Conservation (phyloP, 1,284 basidiomycete species). For the Porodaedalea pini region DNA sequence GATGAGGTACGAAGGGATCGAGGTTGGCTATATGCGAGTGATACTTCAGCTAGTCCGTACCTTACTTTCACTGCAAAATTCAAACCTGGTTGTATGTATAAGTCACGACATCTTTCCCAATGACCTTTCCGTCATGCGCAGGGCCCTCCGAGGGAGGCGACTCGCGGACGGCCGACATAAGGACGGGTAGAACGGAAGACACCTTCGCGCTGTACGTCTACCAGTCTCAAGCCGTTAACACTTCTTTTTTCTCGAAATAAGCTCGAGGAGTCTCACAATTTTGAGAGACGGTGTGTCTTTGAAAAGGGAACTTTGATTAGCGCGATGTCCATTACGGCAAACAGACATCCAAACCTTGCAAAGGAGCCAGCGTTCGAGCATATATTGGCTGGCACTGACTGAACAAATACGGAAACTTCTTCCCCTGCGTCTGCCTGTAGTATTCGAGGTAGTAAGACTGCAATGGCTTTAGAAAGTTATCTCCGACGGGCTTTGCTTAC, state of each 20-base stretch:
- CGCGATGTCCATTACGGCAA: not conserved
- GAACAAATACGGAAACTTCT: constrained; percentile 85
- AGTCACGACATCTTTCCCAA: constrained; percentile 65
- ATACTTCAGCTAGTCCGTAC: not conserved
- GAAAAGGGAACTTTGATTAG: constrained; percentile 3
- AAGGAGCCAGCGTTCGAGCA: constrained; percentile 73
- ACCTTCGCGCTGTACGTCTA: constrained; percentile 79
- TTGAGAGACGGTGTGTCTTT: constrained; percentile 71
- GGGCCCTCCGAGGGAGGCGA: constrained; percentile 68
- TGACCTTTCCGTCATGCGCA: constrained; percentile 60
- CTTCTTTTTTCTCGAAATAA: constrained; percentile 20
- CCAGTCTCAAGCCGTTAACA: constrained; percentile 17
- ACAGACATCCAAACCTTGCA: constrained; percentile 60
- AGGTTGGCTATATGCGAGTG: constrained; percentile 53
- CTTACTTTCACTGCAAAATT: not conserved
- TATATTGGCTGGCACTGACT: constrained; percentile 95
- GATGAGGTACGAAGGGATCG: constrained; percentile 84
- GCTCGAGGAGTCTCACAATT: constrained; percentile 44
- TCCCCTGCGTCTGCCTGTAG: constrained; percentile 84
- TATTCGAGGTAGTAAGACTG: not conserved
- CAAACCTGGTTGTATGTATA: constrained; percentile 66
- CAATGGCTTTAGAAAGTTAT: not conserved
- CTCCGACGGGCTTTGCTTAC: constrained; percentile 38
- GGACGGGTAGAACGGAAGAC: constrained; percentile 71
- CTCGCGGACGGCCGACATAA: constrained; percentile 80